Percentiles rank a stretch among this genome's conserved stretches.
These are phyloP conservation scores for Trichoderma semiorbis DNA, from an alignment of 2,329 filamentous ascomycete genomes.

Conservation along the genomic window DNA sequence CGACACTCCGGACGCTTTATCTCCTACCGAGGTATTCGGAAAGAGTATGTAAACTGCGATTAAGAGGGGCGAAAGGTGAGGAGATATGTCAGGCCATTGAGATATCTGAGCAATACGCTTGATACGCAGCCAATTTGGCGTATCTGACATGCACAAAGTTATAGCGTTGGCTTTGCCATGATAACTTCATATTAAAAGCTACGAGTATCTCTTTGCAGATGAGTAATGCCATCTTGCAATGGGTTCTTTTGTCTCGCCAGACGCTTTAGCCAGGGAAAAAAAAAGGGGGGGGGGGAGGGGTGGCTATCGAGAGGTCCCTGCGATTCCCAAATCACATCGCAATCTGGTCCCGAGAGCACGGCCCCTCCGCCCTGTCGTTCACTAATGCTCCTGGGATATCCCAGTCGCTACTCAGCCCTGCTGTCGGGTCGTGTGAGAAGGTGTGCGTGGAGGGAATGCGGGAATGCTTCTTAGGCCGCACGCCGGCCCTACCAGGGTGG, in stretches of 20 bases:
- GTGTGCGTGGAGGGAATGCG: slow-evolving; percentile 1
- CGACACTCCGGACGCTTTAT: neutral
- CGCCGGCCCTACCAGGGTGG: neutral
- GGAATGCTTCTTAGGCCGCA: neutral
- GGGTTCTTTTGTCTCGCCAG: neutral
- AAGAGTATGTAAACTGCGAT: neutral
- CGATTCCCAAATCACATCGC: slow-evolving; percentile 13
- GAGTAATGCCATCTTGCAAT: neutral
- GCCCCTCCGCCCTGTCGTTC: slow-evolving; percentile 8
- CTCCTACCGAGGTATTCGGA: neutral
- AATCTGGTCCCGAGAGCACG: slow-evolving; percentile 16
- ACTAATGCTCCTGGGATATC: slow-evolving; percentile 9
- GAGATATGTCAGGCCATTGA: neutral
- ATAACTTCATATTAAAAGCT: neutral
- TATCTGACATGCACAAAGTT: neutral
- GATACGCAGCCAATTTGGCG: neutral
- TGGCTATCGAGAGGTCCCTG: neutral
- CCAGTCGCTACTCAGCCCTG: slow-evolving; percentile 18
- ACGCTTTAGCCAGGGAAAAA: neutral
- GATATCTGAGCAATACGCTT: neutral
- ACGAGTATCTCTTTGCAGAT: neutral
- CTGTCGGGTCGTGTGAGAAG: slow-evolving; percentile 15
- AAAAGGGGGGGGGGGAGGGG: neutral
- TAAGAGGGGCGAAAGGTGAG: neutral
- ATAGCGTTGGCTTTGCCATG: neutral